phyloP scores from a whole-genome alignment of 768 basidiomycete species.

The Lactifluus pinguis region DNA sequence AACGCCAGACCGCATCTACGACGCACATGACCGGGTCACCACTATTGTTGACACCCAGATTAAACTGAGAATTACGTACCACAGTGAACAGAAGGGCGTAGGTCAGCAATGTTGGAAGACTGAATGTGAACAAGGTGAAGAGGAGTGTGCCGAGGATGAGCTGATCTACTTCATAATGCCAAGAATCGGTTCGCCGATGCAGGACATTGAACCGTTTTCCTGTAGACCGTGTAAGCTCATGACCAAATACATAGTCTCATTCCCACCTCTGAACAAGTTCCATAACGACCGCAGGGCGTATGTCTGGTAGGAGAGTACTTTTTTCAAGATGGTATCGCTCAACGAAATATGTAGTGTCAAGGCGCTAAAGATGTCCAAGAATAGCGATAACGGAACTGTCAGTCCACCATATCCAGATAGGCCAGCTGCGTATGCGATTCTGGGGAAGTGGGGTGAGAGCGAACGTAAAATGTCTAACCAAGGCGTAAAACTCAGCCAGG shows the following conservation, averaged over 20 bases:
- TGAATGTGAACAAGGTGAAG: constrained; percentile 72
- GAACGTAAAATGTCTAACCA: background rate
- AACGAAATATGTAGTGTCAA: constrained; percentile 65
- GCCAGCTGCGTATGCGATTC: constrained; percentile 10
- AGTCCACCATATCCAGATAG: constrained; percentile 15
- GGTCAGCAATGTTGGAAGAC: constrained; percentile 77
- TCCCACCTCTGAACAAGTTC: constrained; percentile 81
- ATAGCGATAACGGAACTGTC: constrained; percentile 9
- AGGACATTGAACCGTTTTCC: constrained; percentile 86
- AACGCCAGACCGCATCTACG: constrained; percentile 44
- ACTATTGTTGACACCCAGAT: background rate
- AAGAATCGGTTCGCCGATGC: constrained; percentile 79
- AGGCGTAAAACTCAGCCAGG: background rate
- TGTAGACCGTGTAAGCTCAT: constrained; percentile 23
- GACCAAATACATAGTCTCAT: background rate
- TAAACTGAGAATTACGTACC: constrained; percentile 29
- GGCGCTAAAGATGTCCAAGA: constrained; percentile 37
- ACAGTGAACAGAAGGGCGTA: constrained; percentile 81
- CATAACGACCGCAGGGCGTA: constrained; percentile 59
- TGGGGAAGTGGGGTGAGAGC: constrained; percentile 8
- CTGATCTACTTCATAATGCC: constrained; percentile 89
- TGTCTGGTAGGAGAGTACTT: constrained; percentile 53
- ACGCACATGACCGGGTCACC: background rate
- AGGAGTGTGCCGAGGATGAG: constrained; percentile 89
- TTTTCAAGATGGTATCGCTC: constrained; percentile 55